Percentiles rank a stretch among this genome's conserved stretches.
Evolutionary conservation across 768 basidiomycete genomes (phyloP).

Genomic region (Tricholoma furcatifolium): DNA sequence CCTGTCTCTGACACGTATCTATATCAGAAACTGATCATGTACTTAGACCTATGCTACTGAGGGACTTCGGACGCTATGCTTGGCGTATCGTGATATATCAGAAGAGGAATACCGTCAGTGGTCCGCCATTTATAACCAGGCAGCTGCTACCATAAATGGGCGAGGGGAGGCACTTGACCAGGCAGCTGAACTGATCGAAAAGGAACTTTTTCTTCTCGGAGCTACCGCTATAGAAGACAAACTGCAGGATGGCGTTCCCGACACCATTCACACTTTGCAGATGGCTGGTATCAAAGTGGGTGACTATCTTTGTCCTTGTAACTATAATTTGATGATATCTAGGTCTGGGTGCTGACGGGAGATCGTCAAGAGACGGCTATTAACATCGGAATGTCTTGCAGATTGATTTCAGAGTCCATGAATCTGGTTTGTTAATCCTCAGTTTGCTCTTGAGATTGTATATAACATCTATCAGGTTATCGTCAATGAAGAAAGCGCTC

Average conservation of each 20-base stretch:
- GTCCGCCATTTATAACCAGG: conserved; percentile 85
- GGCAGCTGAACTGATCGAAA: conserved; percentile 95
- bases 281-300: conserved; percentile 94
- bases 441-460: background rate
- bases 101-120: conserved; percentile 90
- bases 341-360: conserved; percentile 98
- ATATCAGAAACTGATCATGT: conserved; percentile 4
- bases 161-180: conserved; percentile 93
- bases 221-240: conserved; percentile 99
- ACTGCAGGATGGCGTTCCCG: conserved; percentile 96
- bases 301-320: background rate
- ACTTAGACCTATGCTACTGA: conserved; percentile 92
- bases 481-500: conserved; percentile 85
- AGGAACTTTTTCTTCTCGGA: conserved; percentile 88
- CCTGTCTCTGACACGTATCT: conserved; percentile 17
- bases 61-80: conserved; percentile 93
- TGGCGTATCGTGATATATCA: conserved; percentile 91
- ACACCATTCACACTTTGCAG: conserved; percentile 95
- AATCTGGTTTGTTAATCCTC: conserved; percentile 68
- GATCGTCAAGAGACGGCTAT: conserved; percentile 99
- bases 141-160: conserved; percentile 93
- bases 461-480: conserved; percentile 65
- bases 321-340: conserved; percentile 6
- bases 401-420: conserved; percentile 97
- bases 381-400: conserved; percentile 97